A percentile compares a stretch with the other conserved stretches of the same genome.
Conservation (phyloP, 768 basidiomycete genomes). For the Suillus brevipes region DNA sequence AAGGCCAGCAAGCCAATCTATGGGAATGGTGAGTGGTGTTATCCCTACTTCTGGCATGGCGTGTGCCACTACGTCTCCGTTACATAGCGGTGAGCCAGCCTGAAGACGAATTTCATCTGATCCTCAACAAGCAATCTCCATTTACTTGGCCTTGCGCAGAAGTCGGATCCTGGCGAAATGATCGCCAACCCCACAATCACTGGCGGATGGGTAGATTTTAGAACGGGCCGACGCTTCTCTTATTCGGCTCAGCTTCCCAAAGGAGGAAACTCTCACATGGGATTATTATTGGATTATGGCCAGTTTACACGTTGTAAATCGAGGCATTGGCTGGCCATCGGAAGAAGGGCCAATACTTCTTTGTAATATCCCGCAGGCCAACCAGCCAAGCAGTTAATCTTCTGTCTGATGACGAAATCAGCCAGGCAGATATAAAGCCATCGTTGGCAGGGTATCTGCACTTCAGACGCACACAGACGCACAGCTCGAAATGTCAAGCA, state of each 20-base stretch:
- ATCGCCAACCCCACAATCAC: neutral
- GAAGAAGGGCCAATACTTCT: neutral
- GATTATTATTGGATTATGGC: neutral
- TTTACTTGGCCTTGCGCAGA: neutral
- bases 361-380: neutral
- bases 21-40: neutral
- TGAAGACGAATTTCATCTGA: too few species aligned
- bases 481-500: neutral
- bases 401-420: neutral
- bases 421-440: neutral
- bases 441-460: neutral
- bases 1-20: neutral
- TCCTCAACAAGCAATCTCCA: neutral
- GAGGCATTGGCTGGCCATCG: neutral
- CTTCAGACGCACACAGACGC: neutral
- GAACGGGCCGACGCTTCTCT: neutral
- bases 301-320: neutral
- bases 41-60: neutral
- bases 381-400: neutral
- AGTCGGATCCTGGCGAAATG: neutral
- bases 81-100: neutral
- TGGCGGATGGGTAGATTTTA: neutral
- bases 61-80: neutral
- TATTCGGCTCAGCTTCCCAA: neutral
- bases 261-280: neutral